Evolutionary conservation across 371 early-diverging fungal species (phyloP).

Genomic region (Apophysomyces sp.): DNA sequence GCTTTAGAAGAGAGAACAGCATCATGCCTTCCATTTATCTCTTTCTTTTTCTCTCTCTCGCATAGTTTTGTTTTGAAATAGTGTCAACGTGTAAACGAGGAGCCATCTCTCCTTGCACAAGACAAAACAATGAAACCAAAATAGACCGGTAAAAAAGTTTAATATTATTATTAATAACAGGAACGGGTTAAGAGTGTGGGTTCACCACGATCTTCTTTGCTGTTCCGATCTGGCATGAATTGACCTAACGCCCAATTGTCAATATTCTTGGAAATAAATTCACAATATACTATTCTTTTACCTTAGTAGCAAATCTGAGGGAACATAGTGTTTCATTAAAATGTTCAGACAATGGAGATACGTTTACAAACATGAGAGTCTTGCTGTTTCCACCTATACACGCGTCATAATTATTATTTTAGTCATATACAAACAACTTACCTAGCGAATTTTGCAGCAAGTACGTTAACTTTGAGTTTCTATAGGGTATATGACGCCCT

Average conservation of each 20-base stretch:
- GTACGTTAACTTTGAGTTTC: constrained; percentile 97
- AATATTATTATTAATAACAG: too few species aligned
- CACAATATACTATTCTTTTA: constrained; percentile 22
- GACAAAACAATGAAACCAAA: too few species aligned
- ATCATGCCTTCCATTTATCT: too few species aligned
- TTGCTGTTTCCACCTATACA: constrained; percentile 85
- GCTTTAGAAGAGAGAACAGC: too few species aligned
- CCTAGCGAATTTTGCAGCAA: constrained; percentile 89
- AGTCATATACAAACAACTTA: too few species aligned
- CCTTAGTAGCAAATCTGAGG: constrained; percentile 96
- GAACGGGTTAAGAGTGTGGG: too few species aligned
- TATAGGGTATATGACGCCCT: constrained; percentile 91
- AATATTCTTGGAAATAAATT: background rate
- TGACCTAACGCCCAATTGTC: constrained; percentile 26
- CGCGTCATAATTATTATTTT: too few species aligned
- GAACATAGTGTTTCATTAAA: constrained; percentile 91
- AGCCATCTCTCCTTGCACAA: too few species aligned
- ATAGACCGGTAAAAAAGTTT: too few species aligned
- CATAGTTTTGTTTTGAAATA: too few species aligned
- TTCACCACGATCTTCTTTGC: constrained; percentile 29
- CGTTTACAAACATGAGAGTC: constrained; percentile 98
- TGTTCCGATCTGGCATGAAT: constrained; percentile 73
- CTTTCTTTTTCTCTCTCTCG: too few species aligned
- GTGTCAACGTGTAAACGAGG: too few species aligned
- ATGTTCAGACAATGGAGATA: constrained; percentile 76